phyloP scores from a whole-genome alignment of 2,329 filamentous ascomycete genomes.

The Penicillium crustosum region DNA sequence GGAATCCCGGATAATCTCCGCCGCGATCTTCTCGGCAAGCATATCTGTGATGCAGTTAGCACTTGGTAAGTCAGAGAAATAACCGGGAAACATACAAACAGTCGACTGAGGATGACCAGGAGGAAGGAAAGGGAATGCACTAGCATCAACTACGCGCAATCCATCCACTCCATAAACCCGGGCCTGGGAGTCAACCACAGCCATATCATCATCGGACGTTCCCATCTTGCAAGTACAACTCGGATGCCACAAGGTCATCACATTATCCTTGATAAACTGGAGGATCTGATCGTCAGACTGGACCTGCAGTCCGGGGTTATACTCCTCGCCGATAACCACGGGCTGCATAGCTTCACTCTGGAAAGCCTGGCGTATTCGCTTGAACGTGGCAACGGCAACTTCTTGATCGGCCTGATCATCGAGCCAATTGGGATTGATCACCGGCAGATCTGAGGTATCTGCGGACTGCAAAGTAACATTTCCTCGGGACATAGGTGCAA shows the following conservation, averaged over 20 bases:
- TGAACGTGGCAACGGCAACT: constrained; percentile 46
- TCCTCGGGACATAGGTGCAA: constrained; percentile 45
- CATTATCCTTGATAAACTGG: constrained; percentile 30
- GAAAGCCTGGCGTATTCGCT: constrained; percentile 44
- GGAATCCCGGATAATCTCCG: constrained; percentile 14
- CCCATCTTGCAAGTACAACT: constrained; percentile 37
- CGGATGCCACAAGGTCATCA: constrained; percentile 33
- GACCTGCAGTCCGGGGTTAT: constrained; percentile 38
- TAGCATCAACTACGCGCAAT: constrained; percentile 38
- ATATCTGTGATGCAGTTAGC: constrained; percentile 19
- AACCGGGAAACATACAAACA: constrained; percentile 18
- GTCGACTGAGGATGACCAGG: constrained; percentile 43
- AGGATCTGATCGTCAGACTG: constrained; percentile 47
- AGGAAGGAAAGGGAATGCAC: constrained; percentile 37
- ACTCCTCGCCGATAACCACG: constrained; percentile 39
- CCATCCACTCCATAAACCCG: constrained; percentile 31
- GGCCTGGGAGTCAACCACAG: constrained; percentile 34
- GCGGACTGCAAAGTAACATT: constrained; percentile 42
- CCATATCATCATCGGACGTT: constrained; percentile 23
- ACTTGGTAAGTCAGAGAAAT: not conserved
- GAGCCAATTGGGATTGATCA: constrained; percentile 52
- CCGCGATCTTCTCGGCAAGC: constrained; percentile 25
- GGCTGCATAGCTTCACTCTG: constrained; percentile 28
- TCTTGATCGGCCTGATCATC: constrained; percentile 44
- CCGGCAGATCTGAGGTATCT: constrained; percentile 35